Evolutionary conservation across 768 basidiomycete genomes (phyloP), one percentile per base, ranked within the genome.

Genomic region (Pleurotus citrinopileatus): DNA sequence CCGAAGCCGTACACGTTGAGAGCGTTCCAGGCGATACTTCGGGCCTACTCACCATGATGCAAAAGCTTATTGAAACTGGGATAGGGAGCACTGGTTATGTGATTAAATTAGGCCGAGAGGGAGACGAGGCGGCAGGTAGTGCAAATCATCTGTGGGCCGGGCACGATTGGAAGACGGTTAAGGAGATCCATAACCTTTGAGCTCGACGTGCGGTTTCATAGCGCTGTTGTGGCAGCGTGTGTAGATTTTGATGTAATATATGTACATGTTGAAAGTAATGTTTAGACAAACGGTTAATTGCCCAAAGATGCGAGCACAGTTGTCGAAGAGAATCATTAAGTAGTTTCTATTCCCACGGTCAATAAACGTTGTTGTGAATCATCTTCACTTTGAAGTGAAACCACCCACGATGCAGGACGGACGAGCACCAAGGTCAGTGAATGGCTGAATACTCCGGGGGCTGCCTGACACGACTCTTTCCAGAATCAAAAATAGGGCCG

Each of bases 401-500:
- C 19, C 38, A 23, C 10, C 17, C 6, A 44, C 62, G 65, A 89
- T 89, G 87, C 87, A 89, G 67, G 89, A 91, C 80, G 89, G 88
- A 43, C 76, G 89, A 50, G 89, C 88, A 42, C 89, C 89, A 46
- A 80, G 86, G 88, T 89, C 66, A 22, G 66, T 22, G 29, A 8
- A 5, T 57, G 15, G 10, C 25, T 8, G n/a, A 26, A 52, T 13
- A n/a, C n/a, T n/a, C n/a, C n/a, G n/a, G n/a, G n/a, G n/a, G 55
- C n/a, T 29, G 40, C 23, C 52, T 59, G 42, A 61, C 23, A 7
- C 42, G 12, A 44, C 52, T n/a, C 8, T 22, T n/a, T 53, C 13
- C 53, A 91, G 90, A 54, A 94, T 98, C 59, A 95, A 96, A 80
- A 98, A 98, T 71, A 82, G 96, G 48, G 96, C 96, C 15, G 89